Conservation (phyloP, 163 green algal species). For the Chlorella variabilis region DNA sequence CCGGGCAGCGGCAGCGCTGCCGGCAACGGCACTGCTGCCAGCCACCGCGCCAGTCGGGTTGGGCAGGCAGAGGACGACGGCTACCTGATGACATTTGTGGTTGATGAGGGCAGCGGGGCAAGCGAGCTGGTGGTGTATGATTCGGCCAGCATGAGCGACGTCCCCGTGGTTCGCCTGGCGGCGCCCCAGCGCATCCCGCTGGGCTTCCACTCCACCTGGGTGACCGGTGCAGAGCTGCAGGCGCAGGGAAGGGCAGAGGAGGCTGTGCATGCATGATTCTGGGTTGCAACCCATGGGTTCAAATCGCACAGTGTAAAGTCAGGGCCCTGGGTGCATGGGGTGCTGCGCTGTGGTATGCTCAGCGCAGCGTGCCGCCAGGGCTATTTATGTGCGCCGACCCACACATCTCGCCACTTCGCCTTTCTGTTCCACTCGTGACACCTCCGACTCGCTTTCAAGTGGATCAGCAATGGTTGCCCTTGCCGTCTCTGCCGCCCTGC, state of each 20-base stretch:
- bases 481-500: neutral
- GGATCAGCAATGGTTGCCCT: neutral
- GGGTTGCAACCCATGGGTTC: no score
- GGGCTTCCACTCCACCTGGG: neutral
- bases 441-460: no score
- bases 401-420: no score
- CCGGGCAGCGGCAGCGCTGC: no score
- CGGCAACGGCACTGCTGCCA: no score
- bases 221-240: neutral
- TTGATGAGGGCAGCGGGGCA: neutral
- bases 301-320: no score
- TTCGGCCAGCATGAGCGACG: neutral
- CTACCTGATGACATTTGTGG: conserved; percentile 2
- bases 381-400: no score
- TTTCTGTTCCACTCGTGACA: no score
- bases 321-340: no score
- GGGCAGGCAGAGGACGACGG: neutral
- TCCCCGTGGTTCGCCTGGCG: neutral
- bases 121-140: conserved; percentile 4
- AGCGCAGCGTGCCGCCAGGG: no score
- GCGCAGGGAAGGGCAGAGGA: neutral
- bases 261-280: neutral
- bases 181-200: neutral
- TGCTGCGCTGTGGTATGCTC: no score
- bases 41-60: neutral